phyloP scores from a whole-genome alignment of 2,329 filamentous ascomycete genomes.

The Curvularia sp. region DNA sequence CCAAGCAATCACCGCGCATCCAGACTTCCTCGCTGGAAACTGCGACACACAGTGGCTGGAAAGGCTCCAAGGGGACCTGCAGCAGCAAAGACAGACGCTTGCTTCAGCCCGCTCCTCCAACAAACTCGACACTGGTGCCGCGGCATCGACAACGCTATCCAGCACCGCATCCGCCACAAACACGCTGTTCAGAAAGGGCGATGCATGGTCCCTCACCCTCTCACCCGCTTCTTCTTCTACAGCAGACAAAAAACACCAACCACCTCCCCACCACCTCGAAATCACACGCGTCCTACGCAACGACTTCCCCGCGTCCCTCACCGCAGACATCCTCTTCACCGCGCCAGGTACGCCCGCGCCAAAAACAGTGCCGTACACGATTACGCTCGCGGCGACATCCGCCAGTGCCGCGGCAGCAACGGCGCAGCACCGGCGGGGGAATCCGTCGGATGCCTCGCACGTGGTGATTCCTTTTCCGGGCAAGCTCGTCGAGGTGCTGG shows the following conservation, averaged over 20 bases:
- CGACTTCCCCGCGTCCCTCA: constrained; percentile 64
- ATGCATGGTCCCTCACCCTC: constrained; percentile 64
- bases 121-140: background rate
- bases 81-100: constrained; percentile 39
- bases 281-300: constrained; percentile 64
- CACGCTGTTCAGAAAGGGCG: constrained; percentile 64
- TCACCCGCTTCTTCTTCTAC: constrained; percentile 39
- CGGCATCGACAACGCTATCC: constrained; percentile 5
- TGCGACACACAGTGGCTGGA: constrained; percentile 68
- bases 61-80: constrained; percentile 53
- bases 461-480: constrained; percentile 65
- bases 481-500: constrained; percentile 65
- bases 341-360: constrained; percentile 52
- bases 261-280: constrained; percentile 59
- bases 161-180: constrained; percentile 37
- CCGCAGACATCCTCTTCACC: constrained; percentile 63
- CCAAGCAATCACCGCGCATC: constrained; percentile 60
- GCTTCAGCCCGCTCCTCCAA: background rate
- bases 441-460: constrained; percentile 60
- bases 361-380: constrained; percentile 53
- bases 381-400: constrained; percentile 56
- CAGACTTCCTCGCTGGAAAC: constrained; percentile 57
- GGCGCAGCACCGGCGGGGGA: constrained; percentile 58
- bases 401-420: constrained; percentile 51
- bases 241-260: constrained; percentile 4